Conservation (phyloP, 192 early-diverging fungal species). For the Mortierella antarctica region DNA sequence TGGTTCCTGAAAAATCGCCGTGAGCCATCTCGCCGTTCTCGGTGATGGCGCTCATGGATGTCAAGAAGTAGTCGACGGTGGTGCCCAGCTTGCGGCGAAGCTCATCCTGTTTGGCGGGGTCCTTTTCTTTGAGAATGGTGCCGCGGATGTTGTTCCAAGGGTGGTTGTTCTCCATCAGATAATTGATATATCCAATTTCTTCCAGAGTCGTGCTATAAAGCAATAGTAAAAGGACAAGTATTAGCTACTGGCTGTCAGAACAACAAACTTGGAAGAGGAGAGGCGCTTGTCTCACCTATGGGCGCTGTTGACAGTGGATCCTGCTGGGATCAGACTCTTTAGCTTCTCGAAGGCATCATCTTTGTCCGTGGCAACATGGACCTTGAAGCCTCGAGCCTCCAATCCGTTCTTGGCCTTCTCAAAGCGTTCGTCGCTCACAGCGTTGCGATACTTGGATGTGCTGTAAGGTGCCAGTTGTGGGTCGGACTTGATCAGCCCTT, state of each 20-base stretch:
- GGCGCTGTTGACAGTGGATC: neutral
- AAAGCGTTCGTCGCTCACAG: slow-evolving; percentile 3
- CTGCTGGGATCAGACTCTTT: slow-evolving; percentile 29
- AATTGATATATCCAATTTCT: slow-evolving; percentile 38
- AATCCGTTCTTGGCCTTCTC: slow-evolving; percentile 18
- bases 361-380: slow-evolving; percentile 28
- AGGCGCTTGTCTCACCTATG: too few species aligned
- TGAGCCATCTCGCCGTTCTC: slow-evolving; percentile 28
- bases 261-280: too few species aligned
- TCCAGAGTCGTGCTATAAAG: slow-evolving; percentile 22
- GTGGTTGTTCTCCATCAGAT: slow-evolving; percentile 17
- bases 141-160: slow-evolving; percentile 35
- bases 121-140: slow-evolving; percentile 31
- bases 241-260: too few species aligned
- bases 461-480: neutral
- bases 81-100: slow-evolving; percentile 31
- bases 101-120: slow-evolving; percentile 16
- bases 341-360: slow-evolving; percentile 30
- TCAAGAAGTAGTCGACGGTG: slow-evolving; percentile 38
- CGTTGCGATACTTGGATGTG: slow-evolving; percentile 1
- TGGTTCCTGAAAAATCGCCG: slow-evolving; percentile 29
- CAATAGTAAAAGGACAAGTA: neutral
- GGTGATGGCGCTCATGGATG: slow-evolving; percentile 38
- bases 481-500: neutral
- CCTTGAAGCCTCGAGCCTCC: slow-evolving; percentile 21